Evolutionary conservation across 116 monocot species (phyloP), one percentile per base, ranked within the genome.

Genomic region (Cymodocea nodosa): DNA sequence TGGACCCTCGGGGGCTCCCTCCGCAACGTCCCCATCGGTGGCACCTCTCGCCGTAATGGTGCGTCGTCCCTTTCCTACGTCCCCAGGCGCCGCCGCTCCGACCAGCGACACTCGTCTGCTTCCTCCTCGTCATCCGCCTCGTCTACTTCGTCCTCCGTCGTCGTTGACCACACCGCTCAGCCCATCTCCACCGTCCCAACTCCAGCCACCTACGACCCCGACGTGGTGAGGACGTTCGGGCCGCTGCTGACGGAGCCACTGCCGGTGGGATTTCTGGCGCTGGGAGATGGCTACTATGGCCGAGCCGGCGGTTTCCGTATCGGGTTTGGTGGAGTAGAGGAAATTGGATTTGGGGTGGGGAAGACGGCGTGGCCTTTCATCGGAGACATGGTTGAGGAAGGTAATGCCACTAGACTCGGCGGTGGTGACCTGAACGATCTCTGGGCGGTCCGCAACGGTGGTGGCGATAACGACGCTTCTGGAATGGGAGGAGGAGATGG

Each of bases 1-100:
- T 85, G 85, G 85, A 85, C 85, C 25, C 56, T 57, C 19, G 81
- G 81, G 20, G 85, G 85, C 59, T 72, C 81, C 60, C 81, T 85
- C 62, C 81, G 81, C 50, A 81, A 85, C 72, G 52, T 81, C 51
- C 84, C 84, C 52, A 74, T 84, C 18, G 84, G 84, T 18, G 84
- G 84, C 37, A 74, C 77, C 17, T 61, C 80, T 15, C 80, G 78
- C 61, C 58, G 58, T 11, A 18, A 44, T 13, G 23, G 20, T 20
- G 9, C 36, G 6, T 57, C 44, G 13, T 15, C 22, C 1, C 30
- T 9, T 18, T 69, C 57, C 48, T 40, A 39, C 59, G n/a, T 19
- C 17, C 52, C 69, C 44, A 56, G 25, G 23, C 56, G 48, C 23
- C 69, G 69, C 19, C 69, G 48, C 3, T 44, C 15, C 58, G 6